phyloP scores from a whole-genome alignment of 2,329 filamentous ascomycete genomes.

The Parafenestella ontariensis region DNA sequence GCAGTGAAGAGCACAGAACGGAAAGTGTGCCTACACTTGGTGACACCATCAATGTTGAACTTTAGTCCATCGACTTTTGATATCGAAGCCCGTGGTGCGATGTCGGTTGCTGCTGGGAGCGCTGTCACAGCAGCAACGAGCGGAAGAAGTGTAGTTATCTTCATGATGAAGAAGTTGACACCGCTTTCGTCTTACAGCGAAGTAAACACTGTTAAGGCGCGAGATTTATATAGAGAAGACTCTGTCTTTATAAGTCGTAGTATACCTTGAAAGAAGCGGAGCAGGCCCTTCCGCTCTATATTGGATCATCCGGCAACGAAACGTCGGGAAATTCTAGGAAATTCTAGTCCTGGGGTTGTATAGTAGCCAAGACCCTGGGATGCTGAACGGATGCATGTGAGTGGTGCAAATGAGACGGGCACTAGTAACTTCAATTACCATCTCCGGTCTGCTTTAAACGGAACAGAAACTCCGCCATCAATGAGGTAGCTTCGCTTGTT shows the following conservation, averaged over 20 bases:
- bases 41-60: conserved; percentile 46
- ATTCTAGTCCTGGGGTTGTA: conserved; percentile 16
- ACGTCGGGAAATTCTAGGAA: conserved; percentile 5
- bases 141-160: conserved; percentile 22
- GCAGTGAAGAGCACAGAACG: neutral
- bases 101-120: conserved; percentile 21
- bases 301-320: conserved; percentile 6
- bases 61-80: conserved; percentile 35
- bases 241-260: neutral
- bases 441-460: neutral
- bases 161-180: conserved; percentile 23
- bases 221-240: neutral
- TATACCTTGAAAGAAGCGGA: conserved; percentile 1
- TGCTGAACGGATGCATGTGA: neutral
- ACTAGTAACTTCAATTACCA: conserved; percentile 4
- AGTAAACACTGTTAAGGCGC: neutral
- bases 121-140: conserved; percentile 28
- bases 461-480: conserved; percentile 1
- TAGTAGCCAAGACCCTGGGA: conserved; percentile 11
- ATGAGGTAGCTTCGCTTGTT: neutral
- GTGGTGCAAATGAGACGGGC: conserved; percentile 6
- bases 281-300: conserved; percentile 12
- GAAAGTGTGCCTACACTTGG: conserved; percentile 30
- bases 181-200: neutral
- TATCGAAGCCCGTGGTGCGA: conserved; percentile 30